These are phyloP conservation scores for Didymella keratinophila DNA, from an alignment of 2,329 filamentous ascomycete genomes.

Conservation along the genomic window DNA sequence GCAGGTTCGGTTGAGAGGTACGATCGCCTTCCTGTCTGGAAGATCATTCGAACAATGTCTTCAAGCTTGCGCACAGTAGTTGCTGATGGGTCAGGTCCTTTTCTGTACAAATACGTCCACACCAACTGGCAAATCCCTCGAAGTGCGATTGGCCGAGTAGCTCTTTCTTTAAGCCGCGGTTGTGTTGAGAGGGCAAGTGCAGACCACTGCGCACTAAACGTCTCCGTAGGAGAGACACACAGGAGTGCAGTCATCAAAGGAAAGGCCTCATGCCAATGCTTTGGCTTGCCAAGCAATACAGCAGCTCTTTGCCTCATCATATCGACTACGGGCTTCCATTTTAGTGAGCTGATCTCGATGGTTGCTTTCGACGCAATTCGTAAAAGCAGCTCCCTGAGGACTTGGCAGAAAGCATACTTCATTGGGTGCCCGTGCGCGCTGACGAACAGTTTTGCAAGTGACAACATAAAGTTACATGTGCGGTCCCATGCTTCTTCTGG, in stretches of 20 bases:
- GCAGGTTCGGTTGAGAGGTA: slow-evolving; percentile 82
- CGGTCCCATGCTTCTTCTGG: slow-evolving; percentile 81
- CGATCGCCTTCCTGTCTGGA: slow-evolving; percentile 81
- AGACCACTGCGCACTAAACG: slow-evolving; percentile 86
- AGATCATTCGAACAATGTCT: slow-evolving; percentile 83
- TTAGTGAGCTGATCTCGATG: slow-evolving; percentile 78
- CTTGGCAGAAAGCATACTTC: slow-evolving; percentile 93
- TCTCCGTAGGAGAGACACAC: slow-evolving; percentile 85
- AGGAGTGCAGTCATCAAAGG: slow-evolving; percentile 86
- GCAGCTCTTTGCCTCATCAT: slow-evolving; percentile 79
- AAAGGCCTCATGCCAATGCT: slow-evolving; percentile 90
- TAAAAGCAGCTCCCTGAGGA: slow-evolving; percentile 84
- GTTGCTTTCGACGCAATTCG: slow-evolving; percentile 84
- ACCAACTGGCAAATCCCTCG: slow-evolving; percentile 89
- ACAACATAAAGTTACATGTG: slow-evolving; percentile 87
- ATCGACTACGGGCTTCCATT: slow-evolving; percentile 86
- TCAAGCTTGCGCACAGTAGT: slow-evolving; percentile 81
- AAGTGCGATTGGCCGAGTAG: slow-evolving; percentile 78
- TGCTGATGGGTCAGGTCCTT: slow-evolving; percentile 72
- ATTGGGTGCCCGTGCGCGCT: slow-evolving; percentile 86
- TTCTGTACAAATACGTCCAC: slow-evolving; percentile 92
- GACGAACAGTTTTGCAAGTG: slow-evolving; percentile 81
- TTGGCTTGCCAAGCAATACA: slow-evolving; percentile 88
- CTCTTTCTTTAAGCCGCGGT: slow-evolving; percentile 82
- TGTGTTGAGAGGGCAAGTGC: slow-evolving; percentile 80